Conservation (phyloP, 441 rosid genomes). For the Arabidopsis lyrata region DNA sequence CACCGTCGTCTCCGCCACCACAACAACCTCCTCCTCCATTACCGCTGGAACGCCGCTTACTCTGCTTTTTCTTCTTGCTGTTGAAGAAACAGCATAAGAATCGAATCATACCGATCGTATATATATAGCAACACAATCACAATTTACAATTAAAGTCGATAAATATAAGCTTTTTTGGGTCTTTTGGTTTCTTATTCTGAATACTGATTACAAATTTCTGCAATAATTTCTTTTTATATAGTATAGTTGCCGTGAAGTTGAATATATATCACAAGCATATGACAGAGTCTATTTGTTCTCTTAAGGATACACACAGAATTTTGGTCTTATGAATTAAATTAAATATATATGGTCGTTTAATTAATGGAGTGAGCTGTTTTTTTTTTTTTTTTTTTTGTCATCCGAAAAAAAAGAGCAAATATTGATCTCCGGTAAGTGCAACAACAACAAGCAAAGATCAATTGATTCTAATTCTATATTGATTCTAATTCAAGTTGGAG, state of each 20-base stretch:
- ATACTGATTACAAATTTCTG: neutral
- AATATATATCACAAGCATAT: slow-evolving; percentile 5
- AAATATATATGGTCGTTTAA: slow-evolving; percentile 14
- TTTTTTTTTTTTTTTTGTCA: neutral
- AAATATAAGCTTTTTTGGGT: neutral
- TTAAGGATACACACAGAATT: neutral
- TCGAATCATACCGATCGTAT: slow-evolving; percentile 15
- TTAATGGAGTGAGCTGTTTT: slow-evolving; percentile 25
- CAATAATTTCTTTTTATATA: neutral
- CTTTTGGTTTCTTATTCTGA: neutral
- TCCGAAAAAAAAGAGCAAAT: neutral
- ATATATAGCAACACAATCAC: neutral
- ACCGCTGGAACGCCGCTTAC: neutral
- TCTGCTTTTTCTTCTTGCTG: slow-evolving; percentile 13
- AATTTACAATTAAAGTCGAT: neutral
- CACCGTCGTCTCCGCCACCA: slow-evolving; percentile 11
- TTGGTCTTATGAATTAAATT: neutral
- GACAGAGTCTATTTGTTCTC: neutral
- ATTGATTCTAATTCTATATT: neutral
- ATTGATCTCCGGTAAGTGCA: neutral
- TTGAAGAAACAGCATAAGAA: slow-evolving; percentile 25
- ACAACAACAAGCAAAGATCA: slow-evolving; percentile 13
- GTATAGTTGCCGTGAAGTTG: neutral
- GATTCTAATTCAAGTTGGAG: too few species aligned
- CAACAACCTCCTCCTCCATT: slow-evolving; percentile 18